Base-by-base conservation (phyloP, 495 filamentous ascomycete species). In the Penicillium goetzii region DNA sequence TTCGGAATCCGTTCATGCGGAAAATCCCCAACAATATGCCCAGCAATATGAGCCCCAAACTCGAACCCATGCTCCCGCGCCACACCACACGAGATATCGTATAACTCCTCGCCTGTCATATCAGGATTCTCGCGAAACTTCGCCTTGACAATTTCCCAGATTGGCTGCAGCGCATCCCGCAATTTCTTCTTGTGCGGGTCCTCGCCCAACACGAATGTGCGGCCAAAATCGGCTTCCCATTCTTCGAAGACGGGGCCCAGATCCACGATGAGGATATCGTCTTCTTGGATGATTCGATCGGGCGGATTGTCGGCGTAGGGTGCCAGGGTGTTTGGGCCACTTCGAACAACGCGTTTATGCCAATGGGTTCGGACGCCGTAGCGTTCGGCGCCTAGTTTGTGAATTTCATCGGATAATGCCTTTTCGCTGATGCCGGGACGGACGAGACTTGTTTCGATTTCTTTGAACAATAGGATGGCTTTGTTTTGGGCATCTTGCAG, bases 201-300 rank as follows among this genome's bases (percentile, higher is more conserved):
- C 40, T 78, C 59, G 4, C 82, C 80, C 0, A 84, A 71, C 0
- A 84, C 80, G 49, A 74, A 81, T 4, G 79, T 81, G 40, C 80
- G 78, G 12, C 81, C 80, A 52, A 82, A 81, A 59, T 84, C 82
- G 14, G 81, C 82, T 60, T 84, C 81, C 77, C 77, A 84, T 7
- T 71, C 74, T 53, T 83, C 81, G 61, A 84, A 83, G 8, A 84
- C 81, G 1, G 81, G 80, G 0, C 81, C 82, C 9, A 84, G 66
- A 43, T 84, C 80, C 19, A 83, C 76, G 41, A 80, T 77, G 0
- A 84, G 68, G 56, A 83, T 83, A 55, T 84, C 80, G 52, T 84
- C 79, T 14, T 58, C 54, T 45, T 78, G 61, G 51, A 84, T 79
- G 32, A 78, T 67, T 4, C 81, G 80, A 60, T 84, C 79, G 2